Evolutionary conservation across 176 grass and related monocot genomes (phyloP).

Genomic region (Oryza coarctata): DNA sequence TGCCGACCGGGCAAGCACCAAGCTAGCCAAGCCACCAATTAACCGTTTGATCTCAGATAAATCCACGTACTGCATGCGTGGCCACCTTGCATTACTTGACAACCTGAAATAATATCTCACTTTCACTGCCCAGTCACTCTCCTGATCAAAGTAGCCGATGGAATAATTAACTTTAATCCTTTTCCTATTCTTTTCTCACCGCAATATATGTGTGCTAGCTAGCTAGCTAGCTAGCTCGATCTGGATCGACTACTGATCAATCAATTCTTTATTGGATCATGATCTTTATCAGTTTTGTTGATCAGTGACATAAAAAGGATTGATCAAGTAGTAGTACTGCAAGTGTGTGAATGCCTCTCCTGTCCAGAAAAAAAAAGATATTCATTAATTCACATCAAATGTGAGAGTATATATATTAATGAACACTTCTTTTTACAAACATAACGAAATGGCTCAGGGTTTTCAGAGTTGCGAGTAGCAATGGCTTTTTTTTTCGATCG

Average conservation of each 20-base stretch:
- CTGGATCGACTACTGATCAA: background rate
- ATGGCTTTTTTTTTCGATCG: background rate
- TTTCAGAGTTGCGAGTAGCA: background rate
- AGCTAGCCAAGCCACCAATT: background rate
- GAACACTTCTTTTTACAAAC: constrained; percentile 2
- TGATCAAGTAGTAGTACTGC: background rate
- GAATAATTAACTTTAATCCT: background rate
- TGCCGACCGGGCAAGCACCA: background rate
- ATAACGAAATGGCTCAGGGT: constrained; percentile 3
- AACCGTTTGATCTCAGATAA: background rate
- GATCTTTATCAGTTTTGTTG: background rate
- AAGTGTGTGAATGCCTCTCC: background rate
- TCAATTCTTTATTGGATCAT: background rate
- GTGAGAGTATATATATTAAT: background rate
- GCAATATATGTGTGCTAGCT: background rate
- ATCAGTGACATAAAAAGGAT: background rate
- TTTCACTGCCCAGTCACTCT: background rate
- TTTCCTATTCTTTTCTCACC: background rate
- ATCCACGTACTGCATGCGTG: background rate
- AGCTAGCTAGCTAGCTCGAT: background rate
- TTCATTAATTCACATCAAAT: background rate
- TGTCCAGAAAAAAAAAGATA: background rate
- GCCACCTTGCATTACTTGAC: background rate
- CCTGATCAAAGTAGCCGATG: background rate
- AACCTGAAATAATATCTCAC: background rate